Evolutionary conservation across 78 protist species (phyloP), one percentile per base, ranked within the genome.

Genomic region (Trichosphaerium sp.): DNA sequence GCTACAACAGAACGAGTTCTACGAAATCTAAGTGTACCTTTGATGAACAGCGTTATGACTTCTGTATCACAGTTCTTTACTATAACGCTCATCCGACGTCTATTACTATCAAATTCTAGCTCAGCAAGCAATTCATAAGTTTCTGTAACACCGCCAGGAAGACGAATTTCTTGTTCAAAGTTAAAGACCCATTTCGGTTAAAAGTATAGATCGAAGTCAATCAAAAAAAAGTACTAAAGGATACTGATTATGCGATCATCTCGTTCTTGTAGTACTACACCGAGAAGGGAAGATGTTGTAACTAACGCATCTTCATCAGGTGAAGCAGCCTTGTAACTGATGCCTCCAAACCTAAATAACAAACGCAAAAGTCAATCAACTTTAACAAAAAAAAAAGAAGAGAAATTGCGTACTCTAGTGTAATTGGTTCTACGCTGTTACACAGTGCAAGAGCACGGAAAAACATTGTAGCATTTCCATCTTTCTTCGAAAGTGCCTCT

Each of bases 291-390:
- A 14, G 86, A 84, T 0, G 88, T 92, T 5, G 1, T 34, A 14
- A 92, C 93, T 29, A 92, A 85, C 29, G 92, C 93, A 21, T 58
- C 87, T 62, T 92, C 97, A 58, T 92, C 97, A 4, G 97, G 97
- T 4, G 93, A 87, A 28, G 83, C 60, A 3, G 92, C 89, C 63
- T 83, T 82, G 74, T 80, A 88, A 18, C 15, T 25, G 14, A 69
- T 49, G 23, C 35, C 28, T 35, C 28, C 52, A 28, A 40, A 21
- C 2, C 62, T 71, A 23, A n/a, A 38, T 25, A 54, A 39, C 6
- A n/a, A n/a, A n/a, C n/a, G n/a, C n/a, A n/a, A n/a, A n/a, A n/a
- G n/a, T n/a, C 23, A 18, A 6, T 47, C 11, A 18, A 40, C 29
- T 12, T 44, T 3, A 25, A 4, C 60, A 7, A 3, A n/a, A n/a